Base-by-base conservation (phyloP, 352 stramenopile species). In the Blastocystis sp. region DNA sequence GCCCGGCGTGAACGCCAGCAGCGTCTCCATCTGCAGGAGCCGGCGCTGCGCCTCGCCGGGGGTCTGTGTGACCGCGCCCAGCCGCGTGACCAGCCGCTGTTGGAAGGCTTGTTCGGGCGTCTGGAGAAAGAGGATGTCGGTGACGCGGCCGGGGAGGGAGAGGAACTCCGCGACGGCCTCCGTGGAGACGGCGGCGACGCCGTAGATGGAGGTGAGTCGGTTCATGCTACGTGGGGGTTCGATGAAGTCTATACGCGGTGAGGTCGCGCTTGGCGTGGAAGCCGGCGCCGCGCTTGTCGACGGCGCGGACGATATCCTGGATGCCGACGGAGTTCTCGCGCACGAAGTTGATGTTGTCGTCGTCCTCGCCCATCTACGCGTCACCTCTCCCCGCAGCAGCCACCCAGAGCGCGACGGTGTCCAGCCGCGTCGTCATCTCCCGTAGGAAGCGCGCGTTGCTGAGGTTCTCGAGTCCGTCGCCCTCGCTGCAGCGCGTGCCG, bases 231-330 rank as follows among this genome's bases (percentile, higher is more conserved):
- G 2, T 16, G 11, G 44, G 11, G 48, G 7, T 16, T n/a, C 0
- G 24, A 8, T 0, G 3, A 40, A 6, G 4, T 34, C 14, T 6
- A 14, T 38, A 69, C 57, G 34, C 16, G 29, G 57, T 42, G 11
- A 78, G 18, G 36, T 78, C 67, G 24, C 67, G 67, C 49, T 78
- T 78, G 9, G 67, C 67, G 16, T 54, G 16, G 49, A 78, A 78
- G 18, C 27, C 48, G 49, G 34, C 11, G 6, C 67, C 67, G 11
- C 48, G 7, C 4, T 56, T 38, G 29, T 18, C 16, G 9, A 48
- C 44, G n/a, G 44, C 11, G n/a, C 27, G 0, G 16, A 78, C 67
- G 49, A 78, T 78, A n/a, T 78, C 34, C 36, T 78, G 44, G 32
- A 78, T 78, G 11, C 16, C 7, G 24, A 44, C 14, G 18, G 21